These are phyloP conservation scores for Chondrostereum purpureum DNA, from an alignment of 1,284 basidiomycete genomes.

Conservation along the genomic window DNA sequence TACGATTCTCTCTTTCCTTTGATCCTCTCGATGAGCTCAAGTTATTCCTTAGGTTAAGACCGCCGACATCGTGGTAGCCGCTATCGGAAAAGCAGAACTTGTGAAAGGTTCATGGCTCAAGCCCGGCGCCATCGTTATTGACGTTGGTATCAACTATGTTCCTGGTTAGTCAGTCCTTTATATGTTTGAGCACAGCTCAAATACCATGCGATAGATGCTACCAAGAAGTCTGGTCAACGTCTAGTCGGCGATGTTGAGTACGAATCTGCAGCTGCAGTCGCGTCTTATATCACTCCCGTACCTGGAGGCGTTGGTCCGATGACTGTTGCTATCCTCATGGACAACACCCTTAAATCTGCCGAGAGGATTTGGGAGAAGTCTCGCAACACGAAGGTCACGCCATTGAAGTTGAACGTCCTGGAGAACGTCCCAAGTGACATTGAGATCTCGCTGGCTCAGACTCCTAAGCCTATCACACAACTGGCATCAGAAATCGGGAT, in stretches of 20 bases:
- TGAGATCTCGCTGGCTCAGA: slow-evolving; percentile 93
- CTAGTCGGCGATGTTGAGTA: slow-evolving; percentile 97
- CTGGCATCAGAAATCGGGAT: slow-evolving; percentile 91
- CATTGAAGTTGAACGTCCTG: slow-evolving; percentile 73
- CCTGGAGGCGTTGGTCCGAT: slow-evolving; percentile 98
- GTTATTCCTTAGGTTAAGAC: slow-evolving; percentile 52
- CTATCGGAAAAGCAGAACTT: slow-evolving; percentile 88
- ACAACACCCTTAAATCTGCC: slow-evolving; percentile 86
- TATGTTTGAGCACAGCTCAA: not conserved
- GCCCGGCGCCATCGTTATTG: slow-evolving; percentile 88
- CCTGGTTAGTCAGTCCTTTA: slow-evolving; percentile 48
- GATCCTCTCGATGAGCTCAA: slow-evolving; percentile 8
- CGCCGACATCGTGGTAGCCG: slow-evolving; percentile 91
- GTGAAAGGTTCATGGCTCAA: slow-evolving; percentile 96
- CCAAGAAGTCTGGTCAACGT: slow-evolving; percentile 93
- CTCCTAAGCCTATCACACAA: slow-evolving; percentile 81
- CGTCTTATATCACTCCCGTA: slow-evolving; percentile 92
- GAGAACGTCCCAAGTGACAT: slow-evolving; percentile 94
- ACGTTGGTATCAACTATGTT: slow-evolving; percentile 97
- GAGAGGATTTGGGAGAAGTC: slow-evolving; percentile 72
- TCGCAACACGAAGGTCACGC: slow-evolving; percentile 65
- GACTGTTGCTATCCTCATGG: slow-evolving; percentile 99
- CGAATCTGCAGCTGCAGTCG: slow-evolving; percentile 68
- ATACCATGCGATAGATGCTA: slow-evolving; percentile 47
- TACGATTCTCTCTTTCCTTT: slow-evolving; percentile 30